Evolutionary conservation across 2,329 filamentous ascomycete species (phyloP).

Genomic region (Epichloe typhina): DNA sequence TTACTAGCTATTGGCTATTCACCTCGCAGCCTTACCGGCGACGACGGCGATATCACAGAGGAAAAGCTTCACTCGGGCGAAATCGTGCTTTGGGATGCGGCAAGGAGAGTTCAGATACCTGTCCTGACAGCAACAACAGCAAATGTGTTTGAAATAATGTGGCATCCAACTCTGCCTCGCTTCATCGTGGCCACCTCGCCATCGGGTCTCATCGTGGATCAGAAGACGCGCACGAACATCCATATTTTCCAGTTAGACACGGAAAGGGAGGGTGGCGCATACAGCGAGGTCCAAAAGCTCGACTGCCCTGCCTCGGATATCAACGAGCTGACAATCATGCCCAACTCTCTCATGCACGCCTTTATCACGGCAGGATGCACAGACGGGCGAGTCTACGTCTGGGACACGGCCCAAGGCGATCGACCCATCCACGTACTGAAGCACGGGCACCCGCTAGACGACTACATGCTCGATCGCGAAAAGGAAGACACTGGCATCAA

Average conservation of each 20-base stretch:
- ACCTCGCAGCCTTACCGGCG: conserved; percentile 36
- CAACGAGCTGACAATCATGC: conserved; percentile 47
- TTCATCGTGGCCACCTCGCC: conserved; percentile 48
- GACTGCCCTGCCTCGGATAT: conserved; percentile 49
- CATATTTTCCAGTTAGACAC: conserved; percentile 33
- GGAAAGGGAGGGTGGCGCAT: conserved; percentile 16
- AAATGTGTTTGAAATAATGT: conserved; percentile 52
- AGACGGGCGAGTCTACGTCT: conserved; percentile 48
- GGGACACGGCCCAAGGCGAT: conserved; percentile 46
- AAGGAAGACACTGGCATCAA: conserved; percentile 49
- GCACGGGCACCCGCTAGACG: conserved; percentile 34
- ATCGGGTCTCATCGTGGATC: conserved; percentile 29
- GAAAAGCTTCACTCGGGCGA: conserved; percentile 45
- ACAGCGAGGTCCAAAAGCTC: conserved; percentile 36
- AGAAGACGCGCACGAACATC: conserved; percentile 40
- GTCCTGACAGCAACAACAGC: conserved; percentile 38
- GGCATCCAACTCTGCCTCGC: conserved; percentile 41
- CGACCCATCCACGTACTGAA: conserved; percentile 39
- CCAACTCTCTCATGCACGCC: conserved; percentile 34
- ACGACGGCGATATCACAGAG: conserved; percentile 45
- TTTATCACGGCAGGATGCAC: conserved; percentile 51
- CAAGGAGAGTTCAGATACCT: conserved; percentile 27
- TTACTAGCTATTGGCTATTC: conserved; percentile 50
- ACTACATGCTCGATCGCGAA: conserved; percentile 32
- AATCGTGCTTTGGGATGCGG: conserved; percentile 45